These are phyloP conservation scores for Pezizomycotina sp. DNA, from an alignment of 2,329 filamentous ascomycete genomes.

Conservation along the genomic window DNA sequence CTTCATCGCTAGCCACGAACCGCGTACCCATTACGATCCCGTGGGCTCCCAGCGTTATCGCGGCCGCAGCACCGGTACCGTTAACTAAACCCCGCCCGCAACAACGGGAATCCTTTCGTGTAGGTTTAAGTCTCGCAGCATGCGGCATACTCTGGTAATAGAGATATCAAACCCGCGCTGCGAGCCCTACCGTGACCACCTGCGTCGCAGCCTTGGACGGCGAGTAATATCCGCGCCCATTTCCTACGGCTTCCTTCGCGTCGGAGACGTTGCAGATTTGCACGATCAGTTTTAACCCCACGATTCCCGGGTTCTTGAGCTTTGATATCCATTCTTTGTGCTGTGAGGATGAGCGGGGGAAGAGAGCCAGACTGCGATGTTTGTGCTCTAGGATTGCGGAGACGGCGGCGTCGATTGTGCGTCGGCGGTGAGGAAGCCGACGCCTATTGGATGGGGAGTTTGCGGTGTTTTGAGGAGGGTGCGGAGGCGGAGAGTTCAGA, in stretches of 20 bases:
- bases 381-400: constrained; percentile 22
- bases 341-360: constrained; percentile 28
- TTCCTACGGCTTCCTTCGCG: constrained; percentile 23
- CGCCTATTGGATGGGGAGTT: constrained; percentile 31
- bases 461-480: constrained; percentile 8
- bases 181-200: constrained; percentile 29
- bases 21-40: constrained; percentile 37
- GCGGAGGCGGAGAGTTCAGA: constrained; percentile 19
- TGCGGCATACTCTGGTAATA: constrained; percentile 27
- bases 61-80: constrained; percentile 28
- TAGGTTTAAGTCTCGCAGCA: not conserved
- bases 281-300: constrained; percentile 20
- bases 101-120: constrained; percentile 24
- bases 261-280: constrained; percentile 27
- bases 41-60: constrained; percentile 27
- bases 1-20: constrained; percentile 35
- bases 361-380: constrained; percentile 35
- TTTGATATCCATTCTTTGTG: constrained; percentile 25
- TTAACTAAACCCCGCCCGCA: constrained; percentile 30
- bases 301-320: constrained; percentile 19
- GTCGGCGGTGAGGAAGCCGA: constrained; percentile 36
- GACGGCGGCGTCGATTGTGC: constrained; percentile 28
- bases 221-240: constrained; percentile 27
- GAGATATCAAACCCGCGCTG: constrained; percentile 27
- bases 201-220: constrained; percentile 29